Percentiles rank a stretch among this genome's conserved stretches.
Conservation (phyloP, 306 rosid genomes). For the Pachyrhizus erosus region DNA sequence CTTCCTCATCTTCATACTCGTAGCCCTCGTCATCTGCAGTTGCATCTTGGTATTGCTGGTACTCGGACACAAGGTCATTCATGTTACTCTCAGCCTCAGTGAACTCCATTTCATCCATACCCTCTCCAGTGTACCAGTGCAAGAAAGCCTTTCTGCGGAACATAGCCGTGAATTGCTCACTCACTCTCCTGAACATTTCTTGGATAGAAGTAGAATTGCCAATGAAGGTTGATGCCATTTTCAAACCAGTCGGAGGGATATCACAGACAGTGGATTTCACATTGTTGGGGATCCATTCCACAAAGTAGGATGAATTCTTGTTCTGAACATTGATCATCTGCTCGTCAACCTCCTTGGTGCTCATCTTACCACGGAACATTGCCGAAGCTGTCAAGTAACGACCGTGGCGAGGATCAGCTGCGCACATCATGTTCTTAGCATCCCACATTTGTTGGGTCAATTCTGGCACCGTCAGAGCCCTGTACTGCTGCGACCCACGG, state of each 20-base stretch:
- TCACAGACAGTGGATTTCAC: slow-evolving; percentile 65
- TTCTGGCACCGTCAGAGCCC: slow-evolving; percentile 62
- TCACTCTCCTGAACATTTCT: slow-evolving; percentile 65
- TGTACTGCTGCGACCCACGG: slow-evolving; percentile 65
- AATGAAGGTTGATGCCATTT: slow-evolving; percentile 65
- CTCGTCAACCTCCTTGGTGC: slow-evolving; percentile 68
- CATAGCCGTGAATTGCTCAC: slow-evolving; percentile 69
- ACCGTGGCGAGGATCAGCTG: slow-evolving; percentile 65
- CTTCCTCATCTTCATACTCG: slow-evolving; percentile 58
- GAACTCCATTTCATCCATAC: slow-evolving; percentile 77
- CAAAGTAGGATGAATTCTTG: slow-evolving; percentile 67
- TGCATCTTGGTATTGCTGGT: slow-evolving; percentile 73
- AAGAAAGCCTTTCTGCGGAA: slow-evolving; percentile 65
- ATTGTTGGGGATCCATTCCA: slow-evolving; percentile 66
- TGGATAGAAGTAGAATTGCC: slow-evolving; percentile 67
- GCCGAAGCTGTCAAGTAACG: slow-evolving; percentile 64
- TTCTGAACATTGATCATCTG: slow-evolving; percentile 72
- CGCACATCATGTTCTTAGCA: slow-evolving; percentile 67
- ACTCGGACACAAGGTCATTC: slow-evolving; percentile 64
- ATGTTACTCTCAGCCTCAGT: slow-evolving; percentile 68
- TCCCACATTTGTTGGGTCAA: slow-evolving; percentile 73
- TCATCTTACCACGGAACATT: slow-evolving; percentile 70
- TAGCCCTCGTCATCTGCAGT: slow-evolving; percentile 63
- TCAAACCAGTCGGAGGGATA: slow-evolving; percentile 61
- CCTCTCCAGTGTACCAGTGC: slow-evolving; percentile 72